Evolutionary conservation across 148 eudicot species (phyloP).

Genomic region (Limonium bicolor): DNA sequence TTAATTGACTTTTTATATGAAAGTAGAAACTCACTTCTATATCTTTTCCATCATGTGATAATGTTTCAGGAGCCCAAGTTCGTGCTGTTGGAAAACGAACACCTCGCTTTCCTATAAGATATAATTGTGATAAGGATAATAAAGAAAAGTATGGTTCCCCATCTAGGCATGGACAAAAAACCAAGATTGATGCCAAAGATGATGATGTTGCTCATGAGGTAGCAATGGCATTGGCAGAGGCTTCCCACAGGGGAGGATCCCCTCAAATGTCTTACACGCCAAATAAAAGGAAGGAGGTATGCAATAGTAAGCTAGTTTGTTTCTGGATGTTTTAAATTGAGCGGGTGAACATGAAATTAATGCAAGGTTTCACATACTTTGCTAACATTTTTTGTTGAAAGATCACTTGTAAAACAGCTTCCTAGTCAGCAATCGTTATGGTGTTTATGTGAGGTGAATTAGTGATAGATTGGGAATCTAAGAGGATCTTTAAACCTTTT

Average conservation of each 20-base stretch:
- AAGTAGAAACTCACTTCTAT: conserved; percentile 5
- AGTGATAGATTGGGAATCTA: too few species aligned
- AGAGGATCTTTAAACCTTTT: background rate
- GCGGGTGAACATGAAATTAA: too few species aligned
- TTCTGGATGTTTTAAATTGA: too few species aligned
- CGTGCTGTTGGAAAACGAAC: conserved; percentile 98
- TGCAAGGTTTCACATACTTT: too few species aligned
- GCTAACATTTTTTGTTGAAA: too few species aligned
- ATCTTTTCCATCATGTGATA: conserved; percentile 2
- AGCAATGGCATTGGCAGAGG: conserved; percentile 85
- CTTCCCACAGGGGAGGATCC: conserved; percentile 95
- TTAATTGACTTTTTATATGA: too few species aligned
- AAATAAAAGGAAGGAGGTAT: conserved; percentile 30
- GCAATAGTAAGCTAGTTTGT: too few species aligned
- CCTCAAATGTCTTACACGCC: conserved; percentile 72
- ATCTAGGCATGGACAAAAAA: conserved; percentile 42
- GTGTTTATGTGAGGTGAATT: too few species aligned
- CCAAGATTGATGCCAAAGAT: conserved; percentile 41
- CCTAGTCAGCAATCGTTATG: too few species aligned
- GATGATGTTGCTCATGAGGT: conserved; percentile 80
- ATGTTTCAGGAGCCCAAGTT: conserved; percentile 47
- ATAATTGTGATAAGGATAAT: conserved; percentile 43
- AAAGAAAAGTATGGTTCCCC: conserved; percentile 49
- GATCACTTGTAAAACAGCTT: too few species aligned
- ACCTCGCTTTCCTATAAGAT: conserved; percentile 75